phyloP scores from a whole-genome alignment of 2,329 filamentous ascomycete genomes.

The Penicillium sp. region DNA sequence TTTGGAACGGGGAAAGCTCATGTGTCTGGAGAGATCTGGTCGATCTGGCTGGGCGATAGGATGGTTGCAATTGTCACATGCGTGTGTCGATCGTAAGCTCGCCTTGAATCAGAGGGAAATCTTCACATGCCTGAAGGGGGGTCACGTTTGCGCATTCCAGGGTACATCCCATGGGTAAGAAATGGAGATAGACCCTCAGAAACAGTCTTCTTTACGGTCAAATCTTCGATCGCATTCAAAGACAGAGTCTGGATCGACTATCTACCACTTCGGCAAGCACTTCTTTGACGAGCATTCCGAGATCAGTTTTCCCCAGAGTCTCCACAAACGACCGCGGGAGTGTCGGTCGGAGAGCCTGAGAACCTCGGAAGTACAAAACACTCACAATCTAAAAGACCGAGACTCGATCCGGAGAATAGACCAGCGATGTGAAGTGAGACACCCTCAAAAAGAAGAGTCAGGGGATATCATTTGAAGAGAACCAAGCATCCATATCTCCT shows the following conservation, averaged over 20 bases:
- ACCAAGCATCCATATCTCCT: background rate
- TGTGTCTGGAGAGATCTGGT: background rate
- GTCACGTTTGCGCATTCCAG: background rate
- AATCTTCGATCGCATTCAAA: background rate
- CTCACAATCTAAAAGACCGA: background rate
- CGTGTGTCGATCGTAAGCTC: background rate
- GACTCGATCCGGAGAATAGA: background rate
- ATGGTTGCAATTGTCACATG: background rate
- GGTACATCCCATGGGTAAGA: too few relatives aligned
- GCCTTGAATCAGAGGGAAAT: background rate
- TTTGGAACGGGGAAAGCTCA: background rate
- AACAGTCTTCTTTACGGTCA: too few relatives aligned
- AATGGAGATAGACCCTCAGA: too few relatives aligned
- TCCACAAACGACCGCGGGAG: background rate
- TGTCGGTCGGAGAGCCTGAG: background rate
- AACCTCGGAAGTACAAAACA: background rate
- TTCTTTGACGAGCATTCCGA: background rate
- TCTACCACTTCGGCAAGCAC: background rate
- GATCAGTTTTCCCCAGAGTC: background rate
- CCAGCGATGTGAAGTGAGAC: background rate
- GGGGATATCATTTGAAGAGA: background rate
- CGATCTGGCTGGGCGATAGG: background rate
- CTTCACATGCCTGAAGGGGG: conserved; percentile 15
- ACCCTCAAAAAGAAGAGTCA: background rate
- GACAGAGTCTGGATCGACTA: background rate